These are phyloP conservation scores for Colletotrichum kahawae DNA, from an alignment of 2,329 filamentous ascomycete genomes.

Conservation along the genomic window DNA sequence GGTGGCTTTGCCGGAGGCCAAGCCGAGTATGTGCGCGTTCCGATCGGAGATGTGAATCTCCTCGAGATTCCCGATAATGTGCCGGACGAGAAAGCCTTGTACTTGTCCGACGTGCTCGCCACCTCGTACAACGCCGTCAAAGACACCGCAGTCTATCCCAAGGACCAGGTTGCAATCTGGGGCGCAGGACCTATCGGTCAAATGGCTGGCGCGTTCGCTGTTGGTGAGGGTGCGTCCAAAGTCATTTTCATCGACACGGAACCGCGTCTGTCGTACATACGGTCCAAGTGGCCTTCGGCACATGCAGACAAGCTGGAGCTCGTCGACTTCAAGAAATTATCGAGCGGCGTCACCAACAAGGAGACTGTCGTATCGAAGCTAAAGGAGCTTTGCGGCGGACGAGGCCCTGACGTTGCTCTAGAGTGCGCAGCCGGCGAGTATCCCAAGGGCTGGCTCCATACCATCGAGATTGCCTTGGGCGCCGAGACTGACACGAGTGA, in stretches of 20 bases:
- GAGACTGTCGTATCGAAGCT: conserved; percentile 72
- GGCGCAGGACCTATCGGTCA: conserved; percentile 89
- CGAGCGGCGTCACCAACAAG: conserved; percentile 60
- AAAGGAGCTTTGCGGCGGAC: conserved; percentile 74
- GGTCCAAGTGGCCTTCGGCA: conserved; percentile 59
- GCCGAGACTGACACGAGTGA: conserved; percentile 86
- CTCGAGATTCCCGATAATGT: conserved; percentile 79
- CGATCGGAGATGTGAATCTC: conserved; percentile 80
- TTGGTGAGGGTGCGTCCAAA: conserved; percentile 74
- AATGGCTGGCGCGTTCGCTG: conserved; percentile 78
- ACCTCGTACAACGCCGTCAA: conserved; percentile 85
- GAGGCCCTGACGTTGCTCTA: conserved; percentile 76
- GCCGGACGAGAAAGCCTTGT: conserved; percentile 83
- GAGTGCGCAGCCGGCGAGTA: conserved; percentile 71
- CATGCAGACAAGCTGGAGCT: conserved; percentile 64
- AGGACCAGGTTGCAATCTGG: conserved; percentile 81
- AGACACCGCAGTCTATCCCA: conserved; percentile 80
- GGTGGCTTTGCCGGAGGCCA: conserved; percentile 89
- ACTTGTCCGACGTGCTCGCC: conserved; percentile 78
- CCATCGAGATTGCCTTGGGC: conserved; percentile 63
- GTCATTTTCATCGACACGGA: conserved; percentile 82
- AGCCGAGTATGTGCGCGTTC: conserved; percentile 85
- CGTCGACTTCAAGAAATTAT: conserved; percentile 69
- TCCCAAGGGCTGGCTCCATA: conserved; percentile 65
- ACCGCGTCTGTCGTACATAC: conserved; percentile 71